Percentiles rank a stretch among this genome's conserved stretches.
phyloP scores from a whole-genome alignment of 2,329 filamentous ascomycete species.

The Fusarium buharicum region DNA sequence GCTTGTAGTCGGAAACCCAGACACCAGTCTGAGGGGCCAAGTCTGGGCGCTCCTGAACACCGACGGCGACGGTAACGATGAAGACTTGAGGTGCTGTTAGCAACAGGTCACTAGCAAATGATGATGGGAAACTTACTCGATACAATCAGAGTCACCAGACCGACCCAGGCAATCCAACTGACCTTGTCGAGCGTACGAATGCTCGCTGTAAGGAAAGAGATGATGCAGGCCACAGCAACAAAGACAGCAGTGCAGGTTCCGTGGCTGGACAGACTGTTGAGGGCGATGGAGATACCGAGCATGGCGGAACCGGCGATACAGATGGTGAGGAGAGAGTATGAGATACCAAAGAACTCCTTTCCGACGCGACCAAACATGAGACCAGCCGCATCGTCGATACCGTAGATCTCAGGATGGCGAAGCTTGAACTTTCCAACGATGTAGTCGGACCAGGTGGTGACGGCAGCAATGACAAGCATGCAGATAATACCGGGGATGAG shows the following conservation, averaged over 20 bases:
- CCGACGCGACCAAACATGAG: constrained; percentile 60
- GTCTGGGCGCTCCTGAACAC: constrained; percentile 37
- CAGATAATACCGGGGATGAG: constrained; percentile 60
- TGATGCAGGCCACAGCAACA: constrained; percentile 50
- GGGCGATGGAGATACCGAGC: constrained; percentile 51
- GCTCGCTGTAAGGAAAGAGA: constrained; percentile 46
- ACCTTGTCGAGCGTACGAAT: constrained; percentile 48
- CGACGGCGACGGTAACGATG: constrained; percentile 37
- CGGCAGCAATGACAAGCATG: constrained; percentile 53
- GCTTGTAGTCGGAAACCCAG: constrained; percentile 49
- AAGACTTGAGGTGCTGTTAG: constrained; percentile 20
- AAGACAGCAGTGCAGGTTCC: constrained; percentile 55
- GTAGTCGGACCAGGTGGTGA: constrained; percentile 62
- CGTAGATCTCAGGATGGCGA: constrained; percentile 62
- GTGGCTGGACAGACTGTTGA: constrained; percentile 54
- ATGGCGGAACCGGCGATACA: constrained; percentile 38
- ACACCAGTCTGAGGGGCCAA: constrained; percentile 31
- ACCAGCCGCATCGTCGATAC: constrained; percentile 63
- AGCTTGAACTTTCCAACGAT: constrained; percentile 63
- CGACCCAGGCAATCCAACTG: constrained; percentile 49
- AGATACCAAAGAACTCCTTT: constrained; percentile 53
- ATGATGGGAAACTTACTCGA: constrained; percentile 14
- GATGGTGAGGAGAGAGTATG: constrained; percentile 51
- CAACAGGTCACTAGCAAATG: fast-evolving
- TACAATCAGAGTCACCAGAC: constrained; percentile 27